Percentiles rank a stretch among this genome's conserved stretches.
These are phyloP conservation scores for Aspergillus sp. DNA, from an alignment of 2,329 filamentous ascomycete genomes.

Conservation along the genomic window DNA sequence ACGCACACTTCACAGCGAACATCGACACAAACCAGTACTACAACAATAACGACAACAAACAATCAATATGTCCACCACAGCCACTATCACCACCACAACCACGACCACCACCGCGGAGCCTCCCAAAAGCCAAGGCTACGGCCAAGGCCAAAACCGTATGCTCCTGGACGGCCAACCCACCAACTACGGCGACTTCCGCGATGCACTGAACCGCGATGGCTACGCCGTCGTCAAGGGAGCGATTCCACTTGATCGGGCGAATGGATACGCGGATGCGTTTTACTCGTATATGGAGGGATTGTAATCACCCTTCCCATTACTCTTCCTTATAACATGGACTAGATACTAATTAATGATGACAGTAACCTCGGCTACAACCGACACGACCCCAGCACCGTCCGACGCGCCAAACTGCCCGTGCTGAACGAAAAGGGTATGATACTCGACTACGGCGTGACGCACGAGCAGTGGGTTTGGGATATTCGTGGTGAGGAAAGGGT, in stretches of 20 bases:
- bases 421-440: conserved; percentile 55
- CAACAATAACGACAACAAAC: background rate
- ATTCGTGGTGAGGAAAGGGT: conserved; percentile 53
- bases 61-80: conserved; percentile 23
- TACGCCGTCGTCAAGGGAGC: conserved; percentile 52
- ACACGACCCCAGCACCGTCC: conserved; percentile 37
- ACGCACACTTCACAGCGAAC: background rate
- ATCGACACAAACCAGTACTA: background rate
- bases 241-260: conserved; percentile 45
- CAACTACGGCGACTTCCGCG: conserved; percentile 26
- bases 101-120: background rate
- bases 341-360: background rate
- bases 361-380: conserved; percentile 41
- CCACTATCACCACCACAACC: conserved; percentile 7
- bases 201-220: conserved; percentile 41
- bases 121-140: background rate
- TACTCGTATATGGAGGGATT: conserved; percentile 28
- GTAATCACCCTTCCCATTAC: conserved; percentile 14
- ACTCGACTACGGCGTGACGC: conserved; percentile 49
- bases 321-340: background rate
- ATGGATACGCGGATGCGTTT: conserved; percentile 29
- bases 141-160: conserved; percentile 15
- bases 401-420: conserved; percentile 36
- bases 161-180: conserved; percentile 22
- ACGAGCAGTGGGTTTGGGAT: conserved; percentile 54